These are phyloP conservation scores for Quercus rubra DNA, from an alignment of 306 rosid species.

Conservation along the genomic window DNA sequence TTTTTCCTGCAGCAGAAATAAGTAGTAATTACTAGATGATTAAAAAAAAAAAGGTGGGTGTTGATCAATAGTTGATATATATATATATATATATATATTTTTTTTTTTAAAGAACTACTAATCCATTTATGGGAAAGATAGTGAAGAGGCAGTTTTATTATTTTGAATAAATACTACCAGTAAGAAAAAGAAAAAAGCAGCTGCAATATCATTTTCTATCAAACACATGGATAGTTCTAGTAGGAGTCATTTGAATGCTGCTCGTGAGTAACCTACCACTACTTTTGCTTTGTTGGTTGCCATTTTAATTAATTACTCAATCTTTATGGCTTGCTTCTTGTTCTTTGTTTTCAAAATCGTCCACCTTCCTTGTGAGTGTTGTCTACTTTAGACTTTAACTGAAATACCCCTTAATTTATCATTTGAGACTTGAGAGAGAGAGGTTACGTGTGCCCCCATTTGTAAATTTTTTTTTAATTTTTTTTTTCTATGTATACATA, in stretches of 20 bases:
- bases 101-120: conserved; percentile 14
- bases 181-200: not conserved
- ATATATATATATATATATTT: too few relatives aligned
- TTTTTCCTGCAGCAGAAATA: conserved; percentile 36
- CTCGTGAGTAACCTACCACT: conserved; percentile 78
- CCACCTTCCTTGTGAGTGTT: conserved; percentile 38
- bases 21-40: not conserved
- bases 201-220: conserved; percentile 11
- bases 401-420: conserved; percentile 20
- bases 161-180: not conserved
- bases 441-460: conserved; percentile 14
- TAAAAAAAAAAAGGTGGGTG: conserved; percentile 36
- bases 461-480: too few relatives aligned
- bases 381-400: conserved; percentile 17
- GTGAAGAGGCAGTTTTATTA: conserved; percentile 6
- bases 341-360: conserved; percentile 15
- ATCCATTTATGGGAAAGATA: conserved; percentile 25
- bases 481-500: not conserved
- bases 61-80: conserved; percentile 20
- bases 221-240: conserved; percentile 43
- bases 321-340: conserved; percentile 33
- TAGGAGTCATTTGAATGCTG: conserved; percentile 41
- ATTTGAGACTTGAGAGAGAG: conserved; percentile 12
- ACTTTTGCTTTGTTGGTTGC: conserved; percentile 71
- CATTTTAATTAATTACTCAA: conserved; percentile 44